Percentiles rank a stretch among this genome's conserved stretches.
phyloP scores from a whole-genome alignment of 805 yeast genomes.

The Candida oleophila region DNA sequence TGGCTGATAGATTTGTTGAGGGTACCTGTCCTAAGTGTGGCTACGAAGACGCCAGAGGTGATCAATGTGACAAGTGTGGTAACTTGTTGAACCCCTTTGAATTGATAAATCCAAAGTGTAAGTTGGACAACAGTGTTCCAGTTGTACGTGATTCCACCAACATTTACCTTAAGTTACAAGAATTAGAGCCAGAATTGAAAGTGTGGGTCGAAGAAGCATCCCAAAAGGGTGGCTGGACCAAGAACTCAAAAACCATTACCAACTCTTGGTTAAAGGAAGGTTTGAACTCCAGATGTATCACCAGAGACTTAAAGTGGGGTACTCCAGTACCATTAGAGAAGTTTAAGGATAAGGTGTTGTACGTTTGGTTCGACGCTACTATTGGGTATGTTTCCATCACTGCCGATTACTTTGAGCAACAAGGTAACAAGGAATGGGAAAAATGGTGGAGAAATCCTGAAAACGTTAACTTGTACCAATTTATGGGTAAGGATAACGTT shows the following conservation, averaged over 20 bases:
- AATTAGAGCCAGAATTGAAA: conserved; percentile 72
- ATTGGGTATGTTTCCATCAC: conserved; percentile 97
- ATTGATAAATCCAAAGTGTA: conserved; percentile 92
- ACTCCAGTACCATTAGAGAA: conserved; percentile 93
- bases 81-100: conserved; percentile 86
- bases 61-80: conserved; percentile 98
- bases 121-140: conserved; percentile 83
- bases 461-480: conserved; percentile 84
- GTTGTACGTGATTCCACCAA: conserved; percentile 80
- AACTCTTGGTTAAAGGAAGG: conserved; percentile 94
- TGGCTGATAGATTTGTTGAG: conserved; percentile 96
- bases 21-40: conserved; percentile 96
- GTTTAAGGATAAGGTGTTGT: conserved; percentile 84
- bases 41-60: conserved; percentile 98
- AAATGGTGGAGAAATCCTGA: conserved; percentile 97
- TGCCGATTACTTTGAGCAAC: conserved; percentile 67
- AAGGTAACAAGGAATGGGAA: conserved; percentile 59
- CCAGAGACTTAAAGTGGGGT: conserved; percentile 98
- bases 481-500: conserved; percentile 99
- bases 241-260: conserved; percentile 85
- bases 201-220: conserved; percentile 73
- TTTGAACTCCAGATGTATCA: conserved; percentile 88
- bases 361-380: conserved; percentile 99
- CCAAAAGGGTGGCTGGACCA: conserved; percentile 83
- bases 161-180: conserved; percentile 78